Conservation (phyloP, 2,329 filamentous ascomycete species). For the Cladosporium sphaerospermum region DNA sequence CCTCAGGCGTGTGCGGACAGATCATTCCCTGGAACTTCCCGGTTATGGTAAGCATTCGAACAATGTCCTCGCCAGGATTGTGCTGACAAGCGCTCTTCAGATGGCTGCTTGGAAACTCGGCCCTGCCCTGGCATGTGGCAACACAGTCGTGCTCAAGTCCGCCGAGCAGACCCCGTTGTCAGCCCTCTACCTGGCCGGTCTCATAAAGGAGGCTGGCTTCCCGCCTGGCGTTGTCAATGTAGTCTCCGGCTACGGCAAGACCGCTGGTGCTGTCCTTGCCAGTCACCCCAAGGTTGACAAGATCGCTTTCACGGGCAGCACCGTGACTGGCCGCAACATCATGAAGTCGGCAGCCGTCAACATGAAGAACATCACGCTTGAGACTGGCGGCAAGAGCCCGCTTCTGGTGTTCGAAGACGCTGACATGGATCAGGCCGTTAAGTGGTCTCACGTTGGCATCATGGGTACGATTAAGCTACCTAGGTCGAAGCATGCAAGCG, state of each 20-base stretch:
- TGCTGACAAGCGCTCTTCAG: slow-evolving; percentile 44
- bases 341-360: slow-evolving; percentile 66
- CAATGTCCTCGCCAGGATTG: neutral
- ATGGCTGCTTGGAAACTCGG: slow-evolving; percentile 73
- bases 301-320: slow-evolving; percentile 73
- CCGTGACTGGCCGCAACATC: slow-evolving; percentile 63
- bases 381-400: slow-evolving; percentile 57
- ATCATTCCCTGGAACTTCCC: slow-evolving; percentile 72
- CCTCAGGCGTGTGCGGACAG: slow-evolving; percentile 30
- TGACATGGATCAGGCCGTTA: slow-evolving; percentile 56
- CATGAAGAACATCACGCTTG: slow-evolving; percentile 57
- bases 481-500: neutral
- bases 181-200: slow-evolving; percentile 55
- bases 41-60: slow-evolving; percentile 59
- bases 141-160: slow-evolving; percentile 52
- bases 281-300: slow-evolving; percentile 66
- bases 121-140: slow-evolving; percentile 54
- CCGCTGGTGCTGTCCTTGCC: slow-evolving; percentile 62
- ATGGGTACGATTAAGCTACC: slow-evolving; percentile 45
- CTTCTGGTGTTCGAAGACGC: slow-evolving; percentile 53
- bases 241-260: slow-evolving; percentile 63
- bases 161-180: slow-evolving; percentile 55
- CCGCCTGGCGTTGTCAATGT: slow-evolving; percentile 73
- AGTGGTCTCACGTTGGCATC: slow-evolving; percentile 58
- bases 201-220: slow-evolving; percentile 69